Conservation (phyloP, 345 rosid species). For the Abelmoschus esculentus region DNA sequence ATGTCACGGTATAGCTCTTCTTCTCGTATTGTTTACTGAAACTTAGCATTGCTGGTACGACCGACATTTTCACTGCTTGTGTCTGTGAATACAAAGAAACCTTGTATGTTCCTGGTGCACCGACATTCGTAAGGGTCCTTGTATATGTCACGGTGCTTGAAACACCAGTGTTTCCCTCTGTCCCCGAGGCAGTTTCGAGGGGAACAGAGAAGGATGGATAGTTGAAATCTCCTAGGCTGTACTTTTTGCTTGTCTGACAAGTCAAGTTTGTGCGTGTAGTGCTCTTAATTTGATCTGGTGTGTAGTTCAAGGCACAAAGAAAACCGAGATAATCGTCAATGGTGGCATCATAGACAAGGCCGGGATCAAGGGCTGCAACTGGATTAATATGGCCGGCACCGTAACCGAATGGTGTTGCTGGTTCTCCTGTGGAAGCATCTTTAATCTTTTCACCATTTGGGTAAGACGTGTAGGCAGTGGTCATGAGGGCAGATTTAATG, state of each 20-base stretch:
- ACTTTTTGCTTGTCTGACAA: slow-evolving; percentile 29
- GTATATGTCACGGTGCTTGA: slow-evolving; percentile 33
- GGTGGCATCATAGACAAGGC: slow-evolving; percentile 51
- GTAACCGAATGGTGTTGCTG: slow-evolving; percentile 39
- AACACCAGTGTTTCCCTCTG: slow-evolving; percentile 28
- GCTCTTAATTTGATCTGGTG: slow-evolving; percentile 28
- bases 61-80: slow-evolving; percentile 39
- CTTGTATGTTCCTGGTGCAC: slow-evolving; percentile 34
- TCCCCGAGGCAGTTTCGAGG: slow-evolving; percentile 36
- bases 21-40: slow-evolving; percentile 38
- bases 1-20: slow-evolving; percentile 44
- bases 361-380: slow-evolving; percentile 45
- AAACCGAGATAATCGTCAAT: slow-evolving; percentile 39
- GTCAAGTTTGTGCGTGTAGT: slow-evolving; percentile 30
- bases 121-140: slow-evolving; percentile 54
- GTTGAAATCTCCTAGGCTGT: slow-evolving; percentile 38
- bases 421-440: too few species aligned
- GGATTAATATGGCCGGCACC: slow-evolving; percentile 60
- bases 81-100: slow-evolving; percentile 33
- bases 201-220: slow-evolving; percentile 65
- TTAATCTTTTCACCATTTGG: too few species aligned
- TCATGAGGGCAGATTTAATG: slow-evolving; percentile 57
- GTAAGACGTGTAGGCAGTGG: slow-evolving; percentile 48
- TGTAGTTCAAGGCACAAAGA: slow-evolving; percentile 56
- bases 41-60: slow-evolving; percentile 37